Evolutionary conservation across 768 basidiomycete species (phyloP).

Genomic region (Hericium erinaceus): DNA sequence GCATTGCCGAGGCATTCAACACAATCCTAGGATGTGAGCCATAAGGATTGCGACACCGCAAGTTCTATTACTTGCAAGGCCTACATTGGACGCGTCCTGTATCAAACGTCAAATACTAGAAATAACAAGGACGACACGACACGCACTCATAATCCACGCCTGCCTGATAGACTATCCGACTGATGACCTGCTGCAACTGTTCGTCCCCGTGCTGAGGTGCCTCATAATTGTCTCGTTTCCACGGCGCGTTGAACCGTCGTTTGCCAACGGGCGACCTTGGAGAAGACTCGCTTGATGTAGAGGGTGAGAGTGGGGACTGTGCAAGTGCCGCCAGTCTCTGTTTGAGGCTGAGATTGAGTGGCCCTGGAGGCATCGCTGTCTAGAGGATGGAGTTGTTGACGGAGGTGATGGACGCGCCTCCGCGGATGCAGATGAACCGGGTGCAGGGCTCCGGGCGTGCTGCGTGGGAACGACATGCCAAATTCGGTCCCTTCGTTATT

Average conservation of each 20-base stretch:
- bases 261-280: constrained; percentile 23
- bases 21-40: constrained; percentile 51
- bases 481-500: too few relatives aligned
- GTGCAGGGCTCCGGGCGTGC: too few relatives aligned
- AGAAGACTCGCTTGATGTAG: constrained; percentile 22
- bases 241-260: constrained; percentile 39
- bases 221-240: constrained; percentile 24
- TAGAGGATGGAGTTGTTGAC: background rate
- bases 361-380: background rate
- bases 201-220: constrained; percentile 23
- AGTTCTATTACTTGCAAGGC: constrained; percentile 2
- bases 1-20: constrained; percentile 72
- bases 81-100: constrained; percentile 81
- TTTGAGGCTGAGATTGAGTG: constrained; percentile 39
- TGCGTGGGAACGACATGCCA: too few relatives aligned
- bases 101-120: constrained; percentile 9
- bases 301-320: constrained; percentile 39
- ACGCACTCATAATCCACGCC: constrained; percentile 86
- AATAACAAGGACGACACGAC: background rate
- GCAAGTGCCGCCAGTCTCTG: constrained; percentile 57
- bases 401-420: too few relatives aligned
- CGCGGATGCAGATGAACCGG: too few relatives aligned
- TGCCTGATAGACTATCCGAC: constrained; percentile 75
- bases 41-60: constrained; percentile 1
- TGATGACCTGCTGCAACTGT: constrained; percentile 55